phyloP scores from a whole-genome alignment of 768 basidiomycete species.

The Lactarius hatsudake region DNA sequence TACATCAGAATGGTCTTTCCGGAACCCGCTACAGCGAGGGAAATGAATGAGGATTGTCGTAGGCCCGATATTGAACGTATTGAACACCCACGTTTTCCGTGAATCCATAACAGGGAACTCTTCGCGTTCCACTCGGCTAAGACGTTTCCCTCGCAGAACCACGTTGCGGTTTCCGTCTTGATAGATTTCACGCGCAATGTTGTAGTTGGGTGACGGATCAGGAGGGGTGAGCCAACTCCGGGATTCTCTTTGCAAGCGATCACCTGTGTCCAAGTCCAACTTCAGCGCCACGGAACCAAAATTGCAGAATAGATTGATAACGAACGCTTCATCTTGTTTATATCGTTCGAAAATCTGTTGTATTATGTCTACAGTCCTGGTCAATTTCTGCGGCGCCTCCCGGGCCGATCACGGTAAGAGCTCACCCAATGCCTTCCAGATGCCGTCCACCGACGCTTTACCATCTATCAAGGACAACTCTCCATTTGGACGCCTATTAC shows the following conservation, averaged over 20 bases:
- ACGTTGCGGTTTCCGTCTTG: background rate
- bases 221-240: conserved; percentile 13
- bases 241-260: background rate
- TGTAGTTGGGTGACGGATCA: conserved; percentile 2
- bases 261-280: background rate
- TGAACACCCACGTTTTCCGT: conserved; percentile 7
- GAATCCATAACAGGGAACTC: conserved; percentile 8
- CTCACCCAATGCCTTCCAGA: background rate
- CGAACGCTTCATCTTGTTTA: conserved; percentile 8
- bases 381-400: too few relatives aligned
- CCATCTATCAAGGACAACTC: background rate
- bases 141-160: background rate
- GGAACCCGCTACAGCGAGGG: background rate
- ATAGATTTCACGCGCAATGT: background rate
- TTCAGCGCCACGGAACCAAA: background rate
- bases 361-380: background rate
- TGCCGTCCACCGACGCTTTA: background rate
- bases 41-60: background rate
- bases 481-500: background rate
- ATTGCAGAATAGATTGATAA: background rate
- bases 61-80: too few relatives aligned
- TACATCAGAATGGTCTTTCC: conserved; percentile 18
- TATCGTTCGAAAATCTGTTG: background rate
- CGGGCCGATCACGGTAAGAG: too few relatives aligned
- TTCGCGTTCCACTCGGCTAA: conserved; percentile 2